Evolutionary conservation across 129 eudicot genomes (phyloP), one percentile per base, ranked within the genome.

Genomic region (Chrysanthemum lavandulifolium): DNA sequence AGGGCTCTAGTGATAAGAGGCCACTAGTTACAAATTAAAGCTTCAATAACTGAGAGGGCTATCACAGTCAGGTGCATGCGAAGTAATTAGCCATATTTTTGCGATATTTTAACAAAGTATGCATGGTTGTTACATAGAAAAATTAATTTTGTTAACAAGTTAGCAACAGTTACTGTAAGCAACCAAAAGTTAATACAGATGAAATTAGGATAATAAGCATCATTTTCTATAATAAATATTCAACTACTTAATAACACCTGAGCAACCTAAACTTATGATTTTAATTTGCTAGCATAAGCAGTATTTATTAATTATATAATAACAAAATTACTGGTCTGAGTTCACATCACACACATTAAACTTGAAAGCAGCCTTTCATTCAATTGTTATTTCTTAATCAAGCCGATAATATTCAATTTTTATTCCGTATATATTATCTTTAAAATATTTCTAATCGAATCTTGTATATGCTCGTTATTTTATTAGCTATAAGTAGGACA

Each of bases 351-450:
- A 49, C 50, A 48, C 60, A 76, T 76, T 68, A 59, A 76, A 29
- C 48, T 27, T n/a, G 80, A 76, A 58, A 76, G 75, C 69, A 60
- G 68, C 69, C 69, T 29, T 68, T 76, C 80, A 60, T 58, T 76
- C 62, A 68, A 67, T 45, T n/a, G 75, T 68, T 18, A 68, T 27
- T 48, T 76, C 80, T 59, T 68, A 68, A 76, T 76, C 80, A 68
- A 3, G 29, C 7, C 68, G 61, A 68, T 59, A 62, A 63, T 49
- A 48, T 10, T 48, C 2, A 73, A 12, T 10, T 47, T 25, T 27
- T 10, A 31, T 6, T 31, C 36, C 5, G 36, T 31, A 12, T 70
- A n/a, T 18, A 31, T 15, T 16, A 51, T 29, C 11, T 19, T 18
- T n/a, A 11, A 31, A n/a, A 63, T 15, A 65, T 71, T 57, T 23